Conservation (phyloP, 176 grass and related monocot genomes). For the Eremochloa ophiuroides region DNA sequence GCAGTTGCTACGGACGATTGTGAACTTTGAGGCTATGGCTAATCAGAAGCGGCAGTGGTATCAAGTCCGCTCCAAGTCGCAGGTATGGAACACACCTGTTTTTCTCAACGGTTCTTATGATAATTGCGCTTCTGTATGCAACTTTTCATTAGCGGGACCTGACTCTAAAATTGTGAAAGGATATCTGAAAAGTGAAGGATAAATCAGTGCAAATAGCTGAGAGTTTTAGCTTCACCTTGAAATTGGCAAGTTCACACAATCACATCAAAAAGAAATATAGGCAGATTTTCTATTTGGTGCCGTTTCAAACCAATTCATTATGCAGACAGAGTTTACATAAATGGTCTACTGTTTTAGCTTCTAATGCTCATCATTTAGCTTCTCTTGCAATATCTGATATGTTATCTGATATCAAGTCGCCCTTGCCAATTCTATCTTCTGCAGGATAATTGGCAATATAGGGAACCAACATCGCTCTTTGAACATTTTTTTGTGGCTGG, state of each 20-base stretch:
- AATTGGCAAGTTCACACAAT: not conserved
- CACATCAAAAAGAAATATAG: not conserved
- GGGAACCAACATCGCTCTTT: conserved; percentile 64
- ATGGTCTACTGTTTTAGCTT: not conserved
- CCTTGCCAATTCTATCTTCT: conserved; percentile 17
- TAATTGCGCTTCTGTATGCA: not conserved
- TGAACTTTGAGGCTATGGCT: conserved; percentile 92
- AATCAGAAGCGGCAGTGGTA: conserved; percentile 96
- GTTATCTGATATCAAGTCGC: not conserved
- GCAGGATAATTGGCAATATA: conserved; percentile 68
- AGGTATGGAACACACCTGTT: conserved; percentile 38
- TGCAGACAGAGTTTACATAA: not conserved
- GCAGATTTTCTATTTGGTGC: not conserved
- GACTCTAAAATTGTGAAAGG: not conserved
- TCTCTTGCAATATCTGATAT: conserved; percentile 6
- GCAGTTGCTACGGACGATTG: conserved; percentile 40
- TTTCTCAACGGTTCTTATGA: not conserved
- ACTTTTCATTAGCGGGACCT: not conserved
- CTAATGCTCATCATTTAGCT: not conserved
- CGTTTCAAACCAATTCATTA: not conserved
- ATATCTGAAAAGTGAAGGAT: not conserved
- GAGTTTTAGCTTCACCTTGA: conserved; percentile 4
- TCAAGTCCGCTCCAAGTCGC: conserved; percentile 67
- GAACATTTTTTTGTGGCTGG: conserved; percentile 91
- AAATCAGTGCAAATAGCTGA: conserved; percentile 8